A percentile compares a stretch with the other conserved stretches of the same genome.
Conservation (phyloP, 2,329 filamentous ascomycete species). For the Phaeosphaeriaceae sp. region DNA sequence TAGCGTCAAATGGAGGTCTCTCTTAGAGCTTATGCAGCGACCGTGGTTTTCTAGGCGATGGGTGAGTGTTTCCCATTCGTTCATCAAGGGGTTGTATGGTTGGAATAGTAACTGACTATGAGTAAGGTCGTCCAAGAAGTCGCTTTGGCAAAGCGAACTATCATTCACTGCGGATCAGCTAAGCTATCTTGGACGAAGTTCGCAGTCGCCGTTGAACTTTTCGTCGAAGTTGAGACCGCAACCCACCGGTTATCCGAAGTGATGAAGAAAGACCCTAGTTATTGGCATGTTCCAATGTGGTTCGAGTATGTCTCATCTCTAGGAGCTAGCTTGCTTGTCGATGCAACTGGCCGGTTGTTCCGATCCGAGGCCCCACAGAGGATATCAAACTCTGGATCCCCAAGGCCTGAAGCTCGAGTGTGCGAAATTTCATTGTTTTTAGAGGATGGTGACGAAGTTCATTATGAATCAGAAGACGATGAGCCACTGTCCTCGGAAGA, state of each 20-base stretch:
- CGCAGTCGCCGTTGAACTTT: slow-evolving; percentile 48
- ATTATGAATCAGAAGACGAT: neutral
- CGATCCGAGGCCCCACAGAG: neutral
- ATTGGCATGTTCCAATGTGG: slow-evolving; percentile 33
- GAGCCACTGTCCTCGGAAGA: slow-evolving; percentile 1
- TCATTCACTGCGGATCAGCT: slow-evolving; percentile 49
- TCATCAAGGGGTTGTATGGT: too few relatives aligned
- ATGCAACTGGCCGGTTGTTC: slow-evolving; percentile 45
- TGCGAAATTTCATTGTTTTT: too few relatives aligned
- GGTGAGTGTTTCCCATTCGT: too few relatives aligned
- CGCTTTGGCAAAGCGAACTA: slow-evolving; percentile 41
- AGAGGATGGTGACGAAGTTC: too few relatives aligned
- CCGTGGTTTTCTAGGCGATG: slow-evolving; percentile 51
- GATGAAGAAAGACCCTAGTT: slow-evolving; percentile 32
- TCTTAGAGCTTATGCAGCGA: slow-evolving; percentile 48
- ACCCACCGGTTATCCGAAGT: slow-evolving; percentile 47
- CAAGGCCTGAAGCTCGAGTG: too few relatives aligned
- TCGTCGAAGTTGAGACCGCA: slow-evolving; percentile 48
- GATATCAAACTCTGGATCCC: neutral
- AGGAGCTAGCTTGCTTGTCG: slow-evolving; percentile 46
- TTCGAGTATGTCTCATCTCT: slow-evolving; percentile 47
- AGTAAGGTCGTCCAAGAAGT: slow-evolving; percentile 56
- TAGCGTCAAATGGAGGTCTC: slow-evolving; percentile 35
- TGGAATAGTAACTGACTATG: too few relatives aligned
- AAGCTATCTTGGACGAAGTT: slow-evolving; percentile 48